Percentiles rank a stretch among this genome's conserved stretches.
phyloP scores from a whole-genome alignment of 148 eudicot species.

The Arctostaphylos glauca region DNA sequence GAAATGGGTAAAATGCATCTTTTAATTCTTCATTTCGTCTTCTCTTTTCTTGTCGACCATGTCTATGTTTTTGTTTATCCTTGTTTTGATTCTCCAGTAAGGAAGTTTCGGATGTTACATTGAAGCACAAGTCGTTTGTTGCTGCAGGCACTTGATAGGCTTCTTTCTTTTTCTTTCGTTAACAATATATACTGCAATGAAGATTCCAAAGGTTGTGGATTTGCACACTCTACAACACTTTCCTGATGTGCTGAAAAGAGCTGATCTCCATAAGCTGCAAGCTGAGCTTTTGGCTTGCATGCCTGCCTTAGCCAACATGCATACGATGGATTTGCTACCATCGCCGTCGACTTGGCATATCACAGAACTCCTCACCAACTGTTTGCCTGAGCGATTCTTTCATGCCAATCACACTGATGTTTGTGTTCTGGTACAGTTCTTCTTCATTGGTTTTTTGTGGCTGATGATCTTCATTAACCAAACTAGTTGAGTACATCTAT shows the following conservation, averaged over 20 bases:
- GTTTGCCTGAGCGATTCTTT: conserved; percentile 77
- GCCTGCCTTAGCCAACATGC: conserved; percentile 72
- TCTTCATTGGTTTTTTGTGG: conserved; percentile 1
- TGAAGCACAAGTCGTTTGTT: neutral
- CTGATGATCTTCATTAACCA: neutral
- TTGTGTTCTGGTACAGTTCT: conserved; percentile 61
- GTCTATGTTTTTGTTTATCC: neutral
- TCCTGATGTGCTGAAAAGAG: conserved; percentile 59
- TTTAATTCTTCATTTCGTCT: neutral
- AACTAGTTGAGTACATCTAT: neutral
- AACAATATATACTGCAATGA: conserved; percentile 83
- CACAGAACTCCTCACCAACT: conserved; percentile 65
- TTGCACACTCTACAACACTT: conserved; percentile 58
- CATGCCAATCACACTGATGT: conserved; percentile 67
- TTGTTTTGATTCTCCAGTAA: neutral
- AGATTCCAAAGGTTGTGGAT: conserved; percentile 75
- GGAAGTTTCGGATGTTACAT: neutral
- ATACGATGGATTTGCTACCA: conserved; percentile 43
- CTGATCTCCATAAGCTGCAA: conserved; percentile 68
- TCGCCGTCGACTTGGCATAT: conserved; percentile 71
- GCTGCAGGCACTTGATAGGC: conserved; percentile 92
- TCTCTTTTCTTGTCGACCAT: neutral
- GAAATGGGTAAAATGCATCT: neutral
- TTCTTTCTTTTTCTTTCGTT: conserved; percentile 86
- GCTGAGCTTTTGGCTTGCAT: conserved; percentile 64